phyloP scores from a whole-genome alignment of 2,329 filamentous ascomycete genomes.

The Colletotrichum godetiae region DNA sequence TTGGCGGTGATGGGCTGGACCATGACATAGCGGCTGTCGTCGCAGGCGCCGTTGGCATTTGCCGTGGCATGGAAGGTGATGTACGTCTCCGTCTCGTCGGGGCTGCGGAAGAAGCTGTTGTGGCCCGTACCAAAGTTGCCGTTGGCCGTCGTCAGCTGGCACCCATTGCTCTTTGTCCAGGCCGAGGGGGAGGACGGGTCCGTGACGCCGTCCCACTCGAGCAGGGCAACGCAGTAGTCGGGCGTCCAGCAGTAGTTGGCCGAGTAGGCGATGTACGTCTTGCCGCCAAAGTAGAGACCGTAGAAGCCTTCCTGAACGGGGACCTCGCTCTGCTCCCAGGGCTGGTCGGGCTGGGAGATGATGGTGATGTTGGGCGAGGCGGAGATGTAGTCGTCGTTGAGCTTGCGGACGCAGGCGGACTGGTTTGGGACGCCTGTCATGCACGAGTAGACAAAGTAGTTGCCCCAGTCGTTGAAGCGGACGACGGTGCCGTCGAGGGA shows the following conservation, averaged over 20 bases:
- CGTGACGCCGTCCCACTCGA: slow-evolving; percentile 63
- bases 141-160: slow-evolving; percentile 63
- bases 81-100: slow-evolving; percentile 64
- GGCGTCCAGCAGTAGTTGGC: slow-evolving; percentile 68
- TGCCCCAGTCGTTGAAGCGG: slow-evolving; percentile 55
- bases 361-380: slow-evolving; percentile 57
- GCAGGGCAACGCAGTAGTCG: slow-evolving; percentile 63
- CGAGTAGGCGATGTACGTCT: slow-evolving; percentile 64
- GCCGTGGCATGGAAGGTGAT: slow-evolving; percentile 67
- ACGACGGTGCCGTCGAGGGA: slow-evolving; percentile 66
- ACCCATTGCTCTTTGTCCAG: slow-evolving; percentile 64
- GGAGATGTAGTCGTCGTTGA: slow-evolving; percentile 52
- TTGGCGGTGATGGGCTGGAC: slow-evolving; percentile 62
- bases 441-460: slow-evolving; percentile 68
- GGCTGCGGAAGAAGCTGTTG: slow-evolving; percentile 69
- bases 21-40: slow-evolving; percentile 64
- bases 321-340: slow-evolving; percentile 61
- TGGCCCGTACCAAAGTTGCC: slow-evolving; percentile 68
- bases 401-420: slow-evolving; percentile 51
- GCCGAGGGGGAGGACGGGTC: slow-evolving; percentile 56
- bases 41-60: slow-evolving; percentile 60
- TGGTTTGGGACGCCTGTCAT: slow-evolving; percentile 54
- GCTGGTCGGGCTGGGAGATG: slow-evolving; percentile 61
- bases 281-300: slow-evolving; percentile 63
- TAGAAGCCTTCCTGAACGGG: slow-evolving; percentile 67